Evolutionary conservation across 371 early-diverging fungal genomes (phyloP).

Genomic region (Mucor indicus): DNA sequence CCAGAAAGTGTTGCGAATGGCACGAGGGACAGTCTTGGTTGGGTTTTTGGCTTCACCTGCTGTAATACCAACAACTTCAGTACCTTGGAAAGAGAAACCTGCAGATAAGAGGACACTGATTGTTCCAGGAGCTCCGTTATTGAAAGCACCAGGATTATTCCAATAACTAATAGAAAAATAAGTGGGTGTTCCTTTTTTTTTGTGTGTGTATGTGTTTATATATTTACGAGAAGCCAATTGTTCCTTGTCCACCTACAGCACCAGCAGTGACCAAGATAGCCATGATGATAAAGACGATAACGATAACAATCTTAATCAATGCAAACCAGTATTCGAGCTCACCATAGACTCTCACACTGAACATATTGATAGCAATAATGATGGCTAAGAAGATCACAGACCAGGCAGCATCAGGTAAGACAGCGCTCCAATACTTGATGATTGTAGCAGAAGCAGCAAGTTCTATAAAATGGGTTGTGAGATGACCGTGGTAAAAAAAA

Average conservation of each 20-base stretch:
- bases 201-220: not conserved
- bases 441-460: constrained; percentile 78
- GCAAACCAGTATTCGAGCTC: constrained; percentile 79
- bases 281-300: constrained; percentile 69
- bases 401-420: constrained; percentile 60
- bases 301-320: constrained; percentile 65
- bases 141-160: constrained; percentile 72
- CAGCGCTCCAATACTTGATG: constrained; percentile 71
- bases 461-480: constrained; percentile 46
- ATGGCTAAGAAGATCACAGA: constrained; percentile 51
- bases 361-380: constrained; percentile 56
- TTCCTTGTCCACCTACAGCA: constrained; percentile 52
- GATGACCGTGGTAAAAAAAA: not conserved
- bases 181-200: not conserved
- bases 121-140: constrained; percentile 68
- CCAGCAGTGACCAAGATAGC: constrained; percentile 63
- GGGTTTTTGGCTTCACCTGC: constrained; percentile 64
- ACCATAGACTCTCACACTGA: constrained; percentile 65
- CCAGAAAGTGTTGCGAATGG: constrained; percentile 66
- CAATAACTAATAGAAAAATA: constrained; percentile 53
- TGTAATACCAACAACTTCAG: constrained; percentile 66
- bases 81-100: constrained; percentile 85
- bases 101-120: constrained; percentile 69
- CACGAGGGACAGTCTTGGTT: constrained; percentile 65
- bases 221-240: constrained; percentile 49